Base-by-base conservation (phyloP, 345 rosid genomes). In the Isatis tinctoria region DNA sequence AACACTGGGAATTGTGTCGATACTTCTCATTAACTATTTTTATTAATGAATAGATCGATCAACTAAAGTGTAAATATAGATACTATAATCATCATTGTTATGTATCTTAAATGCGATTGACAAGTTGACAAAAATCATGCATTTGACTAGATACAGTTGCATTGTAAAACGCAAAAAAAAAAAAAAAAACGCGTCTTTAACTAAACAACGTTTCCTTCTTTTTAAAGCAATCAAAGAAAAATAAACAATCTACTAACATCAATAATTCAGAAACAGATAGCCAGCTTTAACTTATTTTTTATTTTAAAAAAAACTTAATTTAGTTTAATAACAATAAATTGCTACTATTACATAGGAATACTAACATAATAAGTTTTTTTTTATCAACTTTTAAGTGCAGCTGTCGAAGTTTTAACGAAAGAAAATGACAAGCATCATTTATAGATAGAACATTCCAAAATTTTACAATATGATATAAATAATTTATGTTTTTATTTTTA, bases 1-100 rank as follows among this genome's bases (percentile, higher is more conserved):
- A 85, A 83, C 83, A 79, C 68, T 71, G 85, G 88, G 86, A 83
- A 79, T 80, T 79, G 86, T 77, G 83, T 77, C 77, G 44, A 45
- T 67, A 41, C 37, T 66, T 65, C 2, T 45, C 74, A 66, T 60
- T 78, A 70, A 33, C 3, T 75, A 60, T 32, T 2, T 63, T 56
- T 60, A 13, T 67, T 39, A 73, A 49, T 65, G 59, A 74, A 65
- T 10, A 30, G 28, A 57, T 66, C 60, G 49, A 66, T 58, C 40
- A 74, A 30, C 4, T 56, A 44, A 65, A 57, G 35, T 74, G 40
- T 54, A 36, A 39, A 74, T 57, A 65, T 28, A 32, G 37, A 65
- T 53, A 49, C 41, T 58, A 65, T 67, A 62, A 62, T 76, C 70
- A 69, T 69, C 44, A 69, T 78, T 65, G 33, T 41, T 59, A 51